A percentile compares a stretch with the other conserved stretches of the same genome.
Conservation (phyloP, 345 rosid genomes). For the Gossypium turneri region DNA sequence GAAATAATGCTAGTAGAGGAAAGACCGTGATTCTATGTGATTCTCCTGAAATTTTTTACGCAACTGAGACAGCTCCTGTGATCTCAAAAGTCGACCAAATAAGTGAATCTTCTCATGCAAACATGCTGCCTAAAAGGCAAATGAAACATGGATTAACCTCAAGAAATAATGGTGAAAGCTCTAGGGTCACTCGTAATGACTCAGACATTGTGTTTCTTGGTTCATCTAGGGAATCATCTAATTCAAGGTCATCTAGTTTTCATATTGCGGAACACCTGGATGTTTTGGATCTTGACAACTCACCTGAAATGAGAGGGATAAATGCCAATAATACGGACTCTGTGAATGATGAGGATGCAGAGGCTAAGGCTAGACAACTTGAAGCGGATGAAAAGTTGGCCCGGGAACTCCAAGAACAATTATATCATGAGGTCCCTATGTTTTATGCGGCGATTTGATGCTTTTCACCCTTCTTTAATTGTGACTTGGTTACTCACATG, state of each 20-base stretch:
- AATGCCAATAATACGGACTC: conserved; percentile 22
- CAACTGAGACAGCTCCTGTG: conserved; percentile 25
- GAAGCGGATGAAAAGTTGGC: conserved; percentile 92
- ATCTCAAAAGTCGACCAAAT: conserved; percentile 17
- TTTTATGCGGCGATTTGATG: conserved; percentile 24
- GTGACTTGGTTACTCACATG: conserved; percentile 12
- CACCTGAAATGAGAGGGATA: conserved; percentile 34
- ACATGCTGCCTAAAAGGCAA: conserved; percentile 33
- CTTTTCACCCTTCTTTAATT: conserved; percentile 8
- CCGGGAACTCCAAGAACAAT: conserved; percentile 83
- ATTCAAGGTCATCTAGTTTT: conserved; percentile 48
- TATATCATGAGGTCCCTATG: conserved; percentile 53
- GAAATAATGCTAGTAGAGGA: conserved; percentile 26
- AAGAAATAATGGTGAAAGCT: conserved; percentile 36
- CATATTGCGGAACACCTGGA: conserved; percentile 27
- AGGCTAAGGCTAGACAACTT: conserved; percentile 65
- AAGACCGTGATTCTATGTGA: conserved; percentile 18
- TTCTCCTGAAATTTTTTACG: conserved; percentile 11
- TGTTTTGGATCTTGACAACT: conserved; percentile 45
- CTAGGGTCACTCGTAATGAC: conserved; percentile 36
- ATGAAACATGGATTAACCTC: conserved; percentile 29
- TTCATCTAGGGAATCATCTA: conserved; percentile 55
- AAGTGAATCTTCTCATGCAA: conserved; percentile 16
- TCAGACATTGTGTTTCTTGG: conserved; percentile 44
- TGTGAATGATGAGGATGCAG: conserved; percentile 35